A percentile compares a stretch with the other conserved stretches of the same genome.
These are phyloP conservation scores for maize (Zea mays) DNA, from an alignment of 176 grass and related monocot species.

Conservation along the genomic window Zm-B73-REFERENCE-NAM-5.0 NC_050104.1:12842501-12843000, in stretches of 20 bases:
- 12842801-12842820: background rate
- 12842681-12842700: slow-evolving; percentile 87
- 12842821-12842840: background rate
- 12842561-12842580: slow-evolving; percentile 84
- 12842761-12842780: background rate
- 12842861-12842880: slow-evolving; percentile 82
- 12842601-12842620: slow-evolving; percentile 90
- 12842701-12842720: slow-evolving; percentile 78
- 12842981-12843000: slow-evolving; percentile 77
- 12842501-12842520: slow-evolving; percentile 90
- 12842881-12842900: slow-evolving; percentile 90
- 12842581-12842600: slow-evolving; percentile 93
- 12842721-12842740: background rate
- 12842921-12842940: slow-evolving; percentile 94
- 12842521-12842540: slow-evolving; percentile 95
- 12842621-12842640: slow-evolving; percentile 94
- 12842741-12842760: slow-evolving; percentile 2
- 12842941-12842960: slow-evolving; percentile 85
- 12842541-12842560: slow-evolving; percentile 93
- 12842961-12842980: slow-evolving; percentile 95
- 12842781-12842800: slow-evolving; percentile 4
- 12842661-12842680: slow-evolving; percentile 86
- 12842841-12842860: slow-evolving; percentile 97
- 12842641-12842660: slow-evolving; percentile 94
- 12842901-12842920: slow-evolving; percentile 89